Base-by-base conservation (phyloP, 768 basidiomycete species). In the Vararia minispora region DNA sequence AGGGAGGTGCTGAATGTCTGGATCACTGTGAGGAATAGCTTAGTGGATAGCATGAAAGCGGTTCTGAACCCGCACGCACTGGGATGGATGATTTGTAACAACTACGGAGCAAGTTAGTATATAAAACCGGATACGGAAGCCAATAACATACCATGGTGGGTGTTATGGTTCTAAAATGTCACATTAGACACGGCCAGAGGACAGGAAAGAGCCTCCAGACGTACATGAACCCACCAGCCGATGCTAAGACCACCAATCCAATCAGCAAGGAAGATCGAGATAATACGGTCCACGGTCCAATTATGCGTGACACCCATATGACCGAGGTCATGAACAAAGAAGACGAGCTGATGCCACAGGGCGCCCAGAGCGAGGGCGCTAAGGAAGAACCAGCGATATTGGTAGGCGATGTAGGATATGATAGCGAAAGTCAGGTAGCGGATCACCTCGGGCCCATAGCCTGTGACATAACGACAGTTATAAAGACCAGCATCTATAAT, bases 191-290 rank as follows among this genome's bases (percentile, higher is more conserved):
- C 28, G 24, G 12, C 23, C 18, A 27, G 36, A 42, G 27, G 36
- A 2, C 36, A 41, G n/a, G 41, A 29, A 9, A 40, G 22, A n/a
- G 18, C 24, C 13, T 23, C 13, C 4, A 10, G n/a, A 76, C 90
- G 63, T 50, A 92, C 91, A 57, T 91, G 74, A 28, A 89, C 86
- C 94, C 94, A 99, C 95, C 95, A 99, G 28, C 91, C 88, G 17
- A 95, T 70, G 55, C 91, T 95, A 37, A 99, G 64, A 4, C 95
- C 95, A 18, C 95, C 95, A 33, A 91, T 65, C 52, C 80, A 88
- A 56, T 90, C 74, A 0, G 94, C 86, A 31, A 97, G 63, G 23
- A 79, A 54, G 27, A 81, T 92, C 10, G 76, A 82, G 25, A 92
- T 60, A 26, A 89, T 51, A 23, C 91, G 74, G 57, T 99, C 94